Conservation (phyloP, 495 filamentous ascomycete genomes). For the Xylaria longipes region DNA sequence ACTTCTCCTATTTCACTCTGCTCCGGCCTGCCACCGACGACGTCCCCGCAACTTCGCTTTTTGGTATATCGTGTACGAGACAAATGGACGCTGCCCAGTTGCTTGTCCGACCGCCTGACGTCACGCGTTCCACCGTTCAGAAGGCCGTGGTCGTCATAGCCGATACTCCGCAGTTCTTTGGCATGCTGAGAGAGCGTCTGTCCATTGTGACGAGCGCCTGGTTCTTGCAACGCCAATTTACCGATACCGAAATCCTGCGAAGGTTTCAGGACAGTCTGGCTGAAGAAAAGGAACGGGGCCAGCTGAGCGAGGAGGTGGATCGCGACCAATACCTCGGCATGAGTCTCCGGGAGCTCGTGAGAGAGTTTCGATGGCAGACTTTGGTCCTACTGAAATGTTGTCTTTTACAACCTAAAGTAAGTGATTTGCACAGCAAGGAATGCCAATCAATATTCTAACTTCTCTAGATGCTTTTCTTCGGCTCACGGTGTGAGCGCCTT, state of each 20-base stretch:
- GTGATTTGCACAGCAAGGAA: conserved; percentile 6
- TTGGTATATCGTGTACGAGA: conserved; percentile 94
- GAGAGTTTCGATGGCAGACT: conserved; percentile 93
- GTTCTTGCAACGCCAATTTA: conserved; percentile 91
- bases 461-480: conserved; percentile 95
- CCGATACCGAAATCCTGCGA: conserved; percentile 61
- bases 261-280: conserved; percentile 90
- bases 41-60: conserved; percentile 78
- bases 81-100: conserved; percentile 84
- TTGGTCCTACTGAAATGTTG: conserved; percentile 92
- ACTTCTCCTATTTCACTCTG: conserved; percentile 98
- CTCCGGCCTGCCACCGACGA: conserved; percentile 66
- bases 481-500: conserved; percentile 87
- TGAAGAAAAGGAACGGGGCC: conserved; percentile 63
- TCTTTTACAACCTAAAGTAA: conserved; percentile 92
- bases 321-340: conserved; percentile 90
- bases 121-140: conserved; percentile 94
- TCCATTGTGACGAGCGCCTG: conserved; percentile 91
- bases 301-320: conserved; percentile 71
- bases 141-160: conserved; percentile 98
- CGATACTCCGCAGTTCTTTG: conserved; percentile 82
- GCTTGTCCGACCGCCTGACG: conserved; percentile 79
- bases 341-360: conserved; percentile 87
- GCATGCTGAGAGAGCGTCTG: conserved; percentile 80
- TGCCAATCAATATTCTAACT: conserved; percentile 9